phyloP scores from a whole-genome alignment of 768 basidiomycete species.

The Leccinum subtestaceum region DNA sequence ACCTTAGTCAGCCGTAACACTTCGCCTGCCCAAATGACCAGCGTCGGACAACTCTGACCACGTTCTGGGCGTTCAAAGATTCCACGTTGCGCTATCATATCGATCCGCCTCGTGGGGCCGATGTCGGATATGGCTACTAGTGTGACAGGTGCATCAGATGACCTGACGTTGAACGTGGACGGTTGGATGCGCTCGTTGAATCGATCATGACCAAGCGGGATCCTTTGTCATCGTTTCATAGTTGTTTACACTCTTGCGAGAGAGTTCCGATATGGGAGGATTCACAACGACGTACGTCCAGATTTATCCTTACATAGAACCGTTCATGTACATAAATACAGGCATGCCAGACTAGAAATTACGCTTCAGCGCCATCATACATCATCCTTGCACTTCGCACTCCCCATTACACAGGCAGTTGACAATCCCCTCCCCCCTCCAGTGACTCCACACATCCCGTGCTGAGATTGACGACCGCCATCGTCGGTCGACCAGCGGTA shows the following conservation, averaged over 20 bases:
- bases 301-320: no score
- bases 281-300: no score
- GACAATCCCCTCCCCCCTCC: neutral
- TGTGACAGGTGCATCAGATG: conserved; percentile 66
- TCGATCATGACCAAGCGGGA: conserved; percentile 69
- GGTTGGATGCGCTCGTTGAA: conserved; percentile 56
- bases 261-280: neutral
- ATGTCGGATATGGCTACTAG: conserved; percentile 58
- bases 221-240: neutral
- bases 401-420: neutral
- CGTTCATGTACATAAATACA: no score
- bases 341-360: no score
- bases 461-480: neutral
- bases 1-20: no score
- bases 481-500: neutral
- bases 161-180: conserved; percentile 54
- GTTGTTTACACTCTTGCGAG: conserved; percentile 33
- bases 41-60: conserved; percentile 31
- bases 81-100: conserved; percentile 70
- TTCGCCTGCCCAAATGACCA: neutral
- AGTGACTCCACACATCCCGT: neutral
- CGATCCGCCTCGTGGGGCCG: conserved; percentile 61
- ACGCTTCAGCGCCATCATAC: no score
- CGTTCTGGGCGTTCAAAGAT: conserved; percentile 58
- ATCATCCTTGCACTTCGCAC: no score